Evolutionary conservation across 106 monocot species (phyloP), one percentile per base, ranked within the genome.

Genomic region (Acorus calamus): DNA sequence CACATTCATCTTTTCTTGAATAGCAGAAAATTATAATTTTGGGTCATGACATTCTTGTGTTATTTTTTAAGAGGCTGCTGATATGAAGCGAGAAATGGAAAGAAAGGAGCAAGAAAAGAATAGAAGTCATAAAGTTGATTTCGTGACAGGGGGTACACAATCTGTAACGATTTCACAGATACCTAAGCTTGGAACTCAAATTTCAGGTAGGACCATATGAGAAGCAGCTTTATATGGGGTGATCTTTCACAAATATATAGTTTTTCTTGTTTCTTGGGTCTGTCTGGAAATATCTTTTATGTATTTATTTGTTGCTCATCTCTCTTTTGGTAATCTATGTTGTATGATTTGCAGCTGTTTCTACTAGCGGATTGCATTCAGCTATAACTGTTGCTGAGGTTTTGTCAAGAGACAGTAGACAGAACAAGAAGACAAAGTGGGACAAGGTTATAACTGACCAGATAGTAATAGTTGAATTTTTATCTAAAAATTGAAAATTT

Each of bases 351-450:
- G 73, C 69, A 44, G 59, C 65, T 65, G 66, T 71, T 71, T 60
- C 65, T 11, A 51, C 59, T 58, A 72, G 59, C 55, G 74, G 59
- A 47, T 69, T 70, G 50, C 76, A 71, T 44, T 56, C 68, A 46
- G 66, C 42, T 56, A 52, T 74, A 46, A 7, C 61, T 55, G 52
- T 48, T 69, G 65, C 43, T 56, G 86, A 87, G 75, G 73, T 69
- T 42, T 11, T 44, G 28, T 11, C 75, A 2, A 84, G 63, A 73
- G 89, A 94, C 3, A 61, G 7, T 56, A 83, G 84, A 56, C 83
- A 71, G 10, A 77, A 73, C 73, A 96, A 90, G 72, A 96, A 96
- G 69, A 70, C 87, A 58, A 96, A 96, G 67, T 96, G 94, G 94
- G 94, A 96, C 67, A 96, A 96, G 90, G 94, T 96, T 60, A 50